Evolutionary conservation across 495 filamentous ascomycete species (phyloP).

Genomic region (Trichoderma parareesei): DNA sequence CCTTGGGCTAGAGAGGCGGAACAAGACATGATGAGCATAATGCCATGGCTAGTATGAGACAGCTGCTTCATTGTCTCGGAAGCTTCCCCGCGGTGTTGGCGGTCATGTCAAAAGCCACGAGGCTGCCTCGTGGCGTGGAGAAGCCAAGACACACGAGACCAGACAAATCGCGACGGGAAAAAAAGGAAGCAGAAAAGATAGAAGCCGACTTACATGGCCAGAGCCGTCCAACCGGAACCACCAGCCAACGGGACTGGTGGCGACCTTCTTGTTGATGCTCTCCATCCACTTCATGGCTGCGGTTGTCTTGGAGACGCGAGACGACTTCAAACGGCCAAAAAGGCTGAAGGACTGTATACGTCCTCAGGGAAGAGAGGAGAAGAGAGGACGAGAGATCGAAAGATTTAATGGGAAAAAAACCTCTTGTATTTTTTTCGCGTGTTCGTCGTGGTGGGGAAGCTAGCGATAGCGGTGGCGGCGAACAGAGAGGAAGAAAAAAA

Average conservation of each 20-base stretch:
- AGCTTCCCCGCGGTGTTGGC: neutral
- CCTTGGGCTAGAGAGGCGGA: constrained; percentile 40
- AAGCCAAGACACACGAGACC: neutral
- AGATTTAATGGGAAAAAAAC: neutral
- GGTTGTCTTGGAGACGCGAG: neutral
- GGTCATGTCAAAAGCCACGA: neutral
- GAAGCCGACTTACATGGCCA: constrained; percentile 54
- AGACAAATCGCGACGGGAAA: neutral
- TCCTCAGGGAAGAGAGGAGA: neutral
- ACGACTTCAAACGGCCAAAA: neutral
- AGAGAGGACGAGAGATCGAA: neutral
- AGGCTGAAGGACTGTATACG: neutral
- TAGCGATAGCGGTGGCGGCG: constrained; percentile 2
- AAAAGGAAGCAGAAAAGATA: neutral
- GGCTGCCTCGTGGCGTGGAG: neutral
- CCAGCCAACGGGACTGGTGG: constrained; percentile 51
- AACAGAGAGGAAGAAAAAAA: neutral
- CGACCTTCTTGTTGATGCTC: constrained; percentile 46
- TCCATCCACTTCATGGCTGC: constrained; percentile 33
- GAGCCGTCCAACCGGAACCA: constrained; percentile 70
- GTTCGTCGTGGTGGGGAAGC: neutral
- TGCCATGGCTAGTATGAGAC: constrained; percentile 4
- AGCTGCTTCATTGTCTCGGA: neutral
- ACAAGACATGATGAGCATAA: constrained; percentile 3
- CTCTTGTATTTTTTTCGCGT: neutral